Base-by-base conservation (phyloP, 2,329 filamentous ascomycete species). In the Arthrobotrys entomopaga region DNA sequence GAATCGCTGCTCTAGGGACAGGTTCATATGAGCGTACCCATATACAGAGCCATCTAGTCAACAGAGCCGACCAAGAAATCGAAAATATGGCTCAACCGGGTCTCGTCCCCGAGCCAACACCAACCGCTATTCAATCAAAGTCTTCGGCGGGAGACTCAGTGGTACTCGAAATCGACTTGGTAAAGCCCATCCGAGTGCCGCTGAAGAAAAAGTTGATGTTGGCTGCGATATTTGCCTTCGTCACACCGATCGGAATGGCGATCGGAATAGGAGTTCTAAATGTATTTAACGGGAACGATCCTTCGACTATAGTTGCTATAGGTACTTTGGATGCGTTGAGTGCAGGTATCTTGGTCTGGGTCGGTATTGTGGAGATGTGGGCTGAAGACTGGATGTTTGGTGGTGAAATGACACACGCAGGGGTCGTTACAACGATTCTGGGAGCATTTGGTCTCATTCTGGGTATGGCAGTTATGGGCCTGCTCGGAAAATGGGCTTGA, bases 311-410 rank as follows among this genome's bases (percentile, higher is more conserved):
- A 43, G 81, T 93, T 48, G 88, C 90, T 1, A 87, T 93, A 38
- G 91, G 90, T 0, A 91, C 90, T 0, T 83, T 93, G 1, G 88
- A 93, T 80, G 89, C 90, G 3, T 79, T 93, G 7, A 90, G 88
- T 0, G 90, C 90, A 0, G 91, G 91, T 24, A 91, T 94, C 54
- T 83, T 93, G 38, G 82, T 91, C n/a, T 93, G 91, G 90, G 90
- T 93, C 1, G 89, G 90, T 0, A 81, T 93, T 0, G 90, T 93
- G 0, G 90, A 93, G 82, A 92, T 93, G 90, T 89, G 89, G 87
- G 89, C 89, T 1, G 83, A 86, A 49, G 91, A 93, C 79, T 93
- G 91, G 91, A 86, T 90, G 78, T 82, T 73, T 50, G 67, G 67
- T 43, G 67, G 83, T 0, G 87, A 89, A 78, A 57, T 79, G 64